phyloP scores from a whole-genome alignment of 2,329 filamentous ascomycete species.

The Ceratocystiopsis minuta region DNA sequence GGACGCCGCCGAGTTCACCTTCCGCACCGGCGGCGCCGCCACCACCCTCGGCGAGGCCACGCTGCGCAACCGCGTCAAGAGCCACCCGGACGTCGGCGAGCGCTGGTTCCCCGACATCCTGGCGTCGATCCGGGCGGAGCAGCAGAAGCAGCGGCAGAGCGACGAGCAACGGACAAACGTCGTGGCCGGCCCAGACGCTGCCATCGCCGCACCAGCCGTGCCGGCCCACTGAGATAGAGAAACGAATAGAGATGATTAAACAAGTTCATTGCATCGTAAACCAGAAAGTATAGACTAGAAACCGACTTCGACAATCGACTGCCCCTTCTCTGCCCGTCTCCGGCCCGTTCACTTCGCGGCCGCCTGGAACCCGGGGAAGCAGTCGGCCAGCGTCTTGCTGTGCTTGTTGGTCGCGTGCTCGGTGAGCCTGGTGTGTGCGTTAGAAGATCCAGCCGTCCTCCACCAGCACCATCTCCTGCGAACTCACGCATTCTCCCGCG shows the following conservation, averaged over 20 bases:
- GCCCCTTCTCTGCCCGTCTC: too few species aligned
- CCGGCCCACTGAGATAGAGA: conserved; percentile 19
- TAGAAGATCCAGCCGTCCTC: too few species aligned
- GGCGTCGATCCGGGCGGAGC: conserved; percentile 37
- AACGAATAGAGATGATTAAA: background rate
- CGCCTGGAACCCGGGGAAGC: conserved; percentile 40
- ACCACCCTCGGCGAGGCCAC: conserved; percentile 66
- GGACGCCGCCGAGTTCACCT: conserved; percentile 82
- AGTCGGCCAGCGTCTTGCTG: conserved; percentile 51
- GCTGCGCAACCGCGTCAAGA: conserved; percentile 68
- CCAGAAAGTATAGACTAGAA: background rate
- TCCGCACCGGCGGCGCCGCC: conserved; percentile 48
- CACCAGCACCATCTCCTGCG: too few species aligned
- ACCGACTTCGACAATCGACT: background rate
- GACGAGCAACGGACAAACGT: too few species aligned
- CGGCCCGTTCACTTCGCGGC: conserved; percentile 3
- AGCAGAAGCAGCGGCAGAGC: conserved; percentile 21
- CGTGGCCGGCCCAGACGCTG: too few species aligned
- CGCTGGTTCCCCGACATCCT: conserved; percentile 56
- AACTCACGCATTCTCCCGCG: conserved; percentile 48
- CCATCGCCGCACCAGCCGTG: conserved; percentile 12
- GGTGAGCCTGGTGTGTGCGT: conserved; percentile 35
- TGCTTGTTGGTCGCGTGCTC: conserved; percentile 64
- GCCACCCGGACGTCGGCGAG: conserved; percentile 73
- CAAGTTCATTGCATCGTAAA: too few species aligned